phyloP scores from a whole-genome alignment of 2,329 filamentous ascomycete species.

The Colletotrichum melonis region DNA sequence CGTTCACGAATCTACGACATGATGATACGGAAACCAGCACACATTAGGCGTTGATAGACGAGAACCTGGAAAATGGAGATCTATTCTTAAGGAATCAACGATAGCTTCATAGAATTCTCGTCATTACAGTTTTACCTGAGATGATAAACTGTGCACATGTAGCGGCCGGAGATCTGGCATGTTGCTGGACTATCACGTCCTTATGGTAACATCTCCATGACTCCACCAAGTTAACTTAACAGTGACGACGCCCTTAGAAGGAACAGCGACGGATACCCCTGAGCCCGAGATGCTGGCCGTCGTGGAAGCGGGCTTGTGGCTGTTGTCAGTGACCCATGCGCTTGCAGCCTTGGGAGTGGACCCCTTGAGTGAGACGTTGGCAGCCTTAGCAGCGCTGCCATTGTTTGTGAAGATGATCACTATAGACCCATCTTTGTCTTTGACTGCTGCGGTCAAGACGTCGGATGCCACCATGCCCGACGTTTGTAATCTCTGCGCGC shows the following conservation, averaged over 20 bases:
- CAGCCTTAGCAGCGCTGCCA: conserved; percentile 41
- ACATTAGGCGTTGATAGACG: too few relatives aligned
- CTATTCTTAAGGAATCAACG: too few relatives aligned
- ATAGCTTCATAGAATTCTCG: too few relatives aligned
- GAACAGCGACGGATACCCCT: conserved; percentile 39
- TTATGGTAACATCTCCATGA: background rate
- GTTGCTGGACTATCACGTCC: too few relatives aligned
- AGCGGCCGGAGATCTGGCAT: too few relatives aligned
- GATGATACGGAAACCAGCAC: too few relatives aligned
- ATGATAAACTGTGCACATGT: too few relatives aligned
- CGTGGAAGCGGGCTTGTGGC: conserved; percentile 39
- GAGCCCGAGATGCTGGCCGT: conserved; percentile 33
- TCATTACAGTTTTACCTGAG: too few relatives aligned
- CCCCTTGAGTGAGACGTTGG: conserved; percentile 43
- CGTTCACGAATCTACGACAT: too few relatives aligned
- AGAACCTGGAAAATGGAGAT: too few relatives aligned
- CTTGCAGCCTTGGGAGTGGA: conserved; percentile 41
- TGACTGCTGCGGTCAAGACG: conserved; percentile 48
- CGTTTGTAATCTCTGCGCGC: conserved; percentile 44
- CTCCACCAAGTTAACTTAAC: conserved; percentile 35
- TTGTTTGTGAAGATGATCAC: conserved; percentile 50
- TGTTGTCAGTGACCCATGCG: conserved; percentile 52
- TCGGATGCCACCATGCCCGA: background rate
- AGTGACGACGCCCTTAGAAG: conserved; percentile 39
- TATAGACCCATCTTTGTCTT: conserved; percentile 50